phyloP scores from a whole-genome alignment of 2,329 filamentous ascomycete species.

The Pestalotiopsis sp. region DNA sequence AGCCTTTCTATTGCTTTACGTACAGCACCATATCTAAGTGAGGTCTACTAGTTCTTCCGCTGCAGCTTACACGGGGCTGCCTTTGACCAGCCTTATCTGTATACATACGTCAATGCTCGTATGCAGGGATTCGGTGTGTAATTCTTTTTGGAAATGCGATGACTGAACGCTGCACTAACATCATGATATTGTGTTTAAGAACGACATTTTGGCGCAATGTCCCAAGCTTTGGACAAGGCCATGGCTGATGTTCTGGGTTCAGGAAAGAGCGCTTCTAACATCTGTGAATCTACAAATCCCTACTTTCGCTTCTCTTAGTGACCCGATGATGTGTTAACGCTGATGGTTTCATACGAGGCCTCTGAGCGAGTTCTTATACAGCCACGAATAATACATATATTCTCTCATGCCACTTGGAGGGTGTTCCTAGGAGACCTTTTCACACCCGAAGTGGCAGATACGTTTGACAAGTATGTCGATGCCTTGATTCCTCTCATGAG shows the following conservation, averaged over 20 bases:
- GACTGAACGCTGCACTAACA: not conserved
- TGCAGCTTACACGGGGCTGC: not conserved
- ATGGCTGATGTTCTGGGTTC: not conserved
- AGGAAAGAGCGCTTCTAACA: not conserved
- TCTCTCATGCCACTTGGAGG: not conserved
- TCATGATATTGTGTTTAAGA: not conserved
- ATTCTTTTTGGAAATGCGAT: not conserved
- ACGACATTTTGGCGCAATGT: not conserved
- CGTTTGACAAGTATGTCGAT: not conserved
- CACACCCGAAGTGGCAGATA: not conserved
- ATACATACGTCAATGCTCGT: not conserved
- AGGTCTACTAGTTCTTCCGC: not conserved
- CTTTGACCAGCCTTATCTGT: conserved; percentile 1
- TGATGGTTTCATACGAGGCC: not conserved
- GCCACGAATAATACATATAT: not conserved
- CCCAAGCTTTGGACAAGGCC: not conserved
- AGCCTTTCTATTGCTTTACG: not conserved
- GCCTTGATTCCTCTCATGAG: not conserved
- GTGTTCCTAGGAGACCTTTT: not conserved
- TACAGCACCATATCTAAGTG: not conserved
- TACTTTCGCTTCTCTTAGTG: not conserved
- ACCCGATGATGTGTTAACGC: not conserved
- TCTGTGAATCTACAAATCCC: not conserved
- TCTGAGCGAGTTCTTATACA: not conserved
- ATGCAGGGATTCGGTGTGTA: not conserved